Base-by-base conservation (phyloP, 257 asterid genomes). In the Linderniella brevidens region DNA sequence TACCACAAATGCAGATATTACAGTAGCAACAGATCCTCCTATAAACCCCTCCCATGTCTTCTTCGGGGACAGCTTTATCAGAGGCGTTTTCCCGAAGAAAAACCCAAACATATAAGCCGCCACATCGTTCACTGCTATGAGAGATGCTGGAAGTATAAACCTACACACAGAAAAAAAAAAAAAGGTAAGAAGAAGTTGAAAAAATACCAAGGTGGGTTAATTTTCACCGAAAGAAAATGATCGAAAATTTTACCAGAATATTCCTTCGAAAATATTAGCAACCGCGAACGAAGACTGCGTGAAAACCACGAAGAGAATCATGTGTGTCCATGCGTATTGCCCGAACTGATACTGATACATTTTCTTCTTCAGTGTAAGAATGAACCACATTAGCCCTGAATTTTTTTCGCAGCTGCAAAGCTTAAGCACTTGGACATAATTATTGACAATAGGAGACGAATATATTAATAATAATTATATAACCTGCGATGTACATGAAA, bases 11-110 rank as follows among this genome's bases (percentile, higher is more conserved):
- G 97, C 97, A 42, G 97, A 72, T 60, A 84, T 59, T 53, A 88
- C 64, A 50, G 97, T 88, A 43, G 92, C 61, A 50, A 83, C 69
- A 48, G 95, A 88, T 19, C 93, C 97, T 66, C 97, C 97, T 48
- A 88, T 80, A 59, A 88, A 88, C 46, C 95, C 97, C 61, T 88
- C 97, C 97, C 95, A 88, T 41, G 95, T 88, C 65, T 88, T 88
- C 77, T 86, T 86, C 13, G 97, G 97, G 11, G 97, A 88, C 58
- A 88, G 71, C 74, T 88, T 84, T 78, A 84, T 88, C 63, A 88
- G 69, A 58, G 95, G 97, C 42, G 97, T 88, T 76, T 45, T 84
- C 57, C 97, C 95, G 53, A 88, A 80, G 64, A 84, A 88, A 67
- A 84, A 88, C 17, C 97, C 97, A 19, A 72, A 78, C 38, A 84